Conservation (phyloP, 2,329 filamentous ascomycete species). For the Ophiostoma sp. region DNA sequence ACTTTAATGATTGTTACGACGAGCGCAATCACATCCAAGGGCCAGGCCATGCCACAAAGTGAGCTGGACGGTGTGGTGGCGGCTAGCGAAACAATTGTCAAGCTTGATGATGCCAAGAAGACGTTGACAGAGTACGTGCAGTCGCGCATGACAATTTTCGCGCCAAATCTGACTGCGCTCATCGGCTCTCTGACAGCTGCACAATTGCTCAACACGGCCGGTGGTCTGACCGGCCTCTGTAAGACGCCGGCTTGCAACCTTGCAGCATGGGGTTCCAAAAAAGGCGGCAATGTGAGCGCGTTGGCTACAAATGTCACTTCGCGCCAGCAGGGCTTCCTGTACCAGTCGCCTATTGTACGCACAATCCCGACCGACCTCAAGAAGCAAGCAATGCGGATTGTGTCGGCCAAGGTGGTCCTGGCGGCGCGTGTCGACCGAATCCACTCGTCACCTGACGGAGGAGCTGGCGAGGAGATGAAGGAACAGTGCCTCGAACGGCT, state of each 20-base stretch:
- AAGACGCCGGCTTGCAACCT: constrained; percentile 94
- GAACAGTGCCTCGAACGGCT: constrained; percentile 77
- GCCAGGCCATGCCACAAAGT: constrained; percentile 66
- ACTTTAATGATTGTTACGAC: constrained; percentile 94
- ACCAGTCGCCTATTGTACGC: constrained; percentile 82
- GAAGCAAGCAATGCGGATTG: constrained; percentile 89
- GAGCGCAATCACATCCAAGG: constrained; percentile 85
- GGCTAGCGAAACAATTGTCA: constrained; percentile 84
- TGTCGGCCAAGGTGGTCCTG: constrained; percentile 88
- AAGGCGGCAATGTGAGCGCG: constrained; percentile 66
- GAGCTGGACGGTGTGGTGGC: constrained; percentile 69
- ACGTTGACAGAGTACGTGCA: constrained; percentile 90
- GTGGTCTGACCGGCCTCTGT: constrained; percentile 79
- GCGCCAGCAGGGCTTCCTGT: constrained; percentile 88
- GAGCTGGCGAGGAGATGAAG: constrained; percentile 74
- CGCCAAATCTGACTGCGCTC: constrained; percentile 84
- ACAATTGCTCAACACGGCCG: constrained; percentile 91
- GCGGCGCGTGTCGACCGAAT: constrained; percentile 85
- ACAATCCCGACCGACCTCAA: constrained; percentile 81
- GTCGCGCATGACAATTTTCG: constrained; percentile 93
- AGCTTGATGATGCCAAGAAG: constrained; percentile 79
- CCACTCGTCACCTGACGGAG: constrained; percentile 74
- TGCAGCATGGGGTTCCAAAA: constrained; percentile 83
- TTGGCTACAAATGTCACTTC: constrained; percentile 90
- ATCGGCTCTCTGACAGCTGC: constrained; percentile 91